Base-by-base conservation (phyloP, 371 early-diverging fungal species). In the Capillidium heterosporum region DNA sequence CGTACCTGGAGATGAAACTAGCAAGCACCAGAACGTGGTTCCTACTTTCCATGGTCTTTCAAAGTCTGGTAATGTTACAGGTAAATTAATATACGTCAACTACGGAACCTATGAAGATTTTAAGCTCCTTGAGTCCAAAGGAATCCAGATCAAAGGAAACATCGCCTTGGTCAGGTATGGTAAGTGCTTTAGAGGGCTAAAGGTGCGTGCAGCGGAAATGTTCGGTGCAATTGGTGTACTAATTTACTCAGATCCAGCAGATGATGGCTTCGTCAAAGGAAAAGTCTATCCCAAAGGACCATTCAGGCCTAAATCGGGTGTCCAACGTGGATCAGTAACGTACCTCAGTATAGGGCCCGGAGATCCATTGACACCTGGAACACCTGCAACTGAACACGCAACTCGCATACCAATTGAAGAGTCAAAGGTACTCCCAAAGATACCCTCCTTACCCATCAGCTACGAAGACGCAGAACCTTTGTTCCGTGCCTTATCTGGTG, bases 241-340 rank as follows among this genome's bases (percentile, higher is more conserved):
- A 13, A 53, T 53, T 24, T 53, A 53, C 35, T 53, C 53, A 24
- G 53, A 53, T 40, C 53, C 53, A 11, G 31, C 53, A 17, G 53
- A 53, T 24, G 53, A 53, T 35, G 53, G 53, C 11, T 31, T 35
- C n/a, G 39, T 17, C 8, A 32, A 40, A 23, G 53, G 53, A 2
- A 39, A 53, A 21, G 39, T 53, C 11, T 53, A 53, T 23, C 53
- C 53, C 4, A 24, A 53, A 39, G 53, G 53, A 5, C 53, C 53
- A 17, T 53, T 32, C 24, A 31, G 53, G 8, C 53, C 53, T 10
- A 39, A 23, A 15, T 53, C 53, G 7, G 53, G 53, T 10, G 41
- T 53, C 10, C 53, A 53, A 24, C 21, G 53, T 15, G 53, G 53
- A 4, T 28, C 53, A 8, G 53, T 53, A 10, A n/a, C 17, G 31